Base-by-base conservation (phyloP, 2,329 filamentous ascomycete species). In the Ophiosphaerella herpotricha region DNA sequence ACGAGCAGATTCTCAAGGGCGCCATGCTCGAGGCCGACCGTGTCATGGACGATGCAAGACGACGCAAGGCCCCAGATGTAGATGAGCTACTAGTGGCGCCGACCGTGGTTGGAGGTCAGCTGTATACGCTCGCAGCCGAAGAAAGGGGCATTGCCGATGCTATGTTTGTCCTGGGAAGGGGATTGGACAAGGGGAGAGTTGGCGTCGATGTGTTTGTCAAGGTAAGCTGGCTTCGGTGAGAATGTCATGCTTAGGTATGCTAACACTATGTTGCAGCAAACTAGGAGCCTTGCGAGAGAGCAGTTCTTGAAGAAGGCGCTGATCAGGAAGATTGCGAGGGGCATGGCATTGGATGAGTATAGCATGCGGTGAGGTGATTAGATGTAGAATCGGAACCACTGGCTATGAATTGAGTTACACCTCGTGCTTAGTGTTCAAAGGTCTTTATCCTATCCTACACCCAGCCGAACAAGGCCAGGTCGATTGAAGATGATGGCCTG, bases 21-120 rank as follows among this genome's bases (percentile, higher is more conserved):
- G 87, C 89, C 3, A 84, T 97, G 43, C 81, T 82, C 26, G 86
- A 89, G 54, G 93, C 93, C 3, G 92, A 97, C 68, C 78, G 77
- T 5, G 85, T 92, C 9, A 90, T 97, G 56, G 82, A 85, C 36
- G 83, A 85, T 43, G 89, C 89, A n/a, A 82, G 85, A 48, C 79
- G 79, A 13, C 85, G 89, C 41, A 81, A 82, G 35, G 82, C 86
- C 1, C 91, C 92, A 0, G 84, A 87, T 40, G 88, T 97, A 41
- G 94, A 99, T 70, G 91, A 96, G 52, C 82, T 97, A 31, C 80
- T 99, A 2, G 90, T 97, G n/a, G 91, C 92, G 3, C 91, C 93
- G 1, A 97, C 91, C 0, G 88, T 97, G 1, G 94, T 97, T 4
- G 90, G 89, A 0, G 92, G 93, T 58, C 94, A 99, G 77, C 77